A percentile compares a stretch with the other conserved stretches of the same genome.
Conservation (phyloP, 768 basidiomycete species). For the Epithele typhae region DNA sequence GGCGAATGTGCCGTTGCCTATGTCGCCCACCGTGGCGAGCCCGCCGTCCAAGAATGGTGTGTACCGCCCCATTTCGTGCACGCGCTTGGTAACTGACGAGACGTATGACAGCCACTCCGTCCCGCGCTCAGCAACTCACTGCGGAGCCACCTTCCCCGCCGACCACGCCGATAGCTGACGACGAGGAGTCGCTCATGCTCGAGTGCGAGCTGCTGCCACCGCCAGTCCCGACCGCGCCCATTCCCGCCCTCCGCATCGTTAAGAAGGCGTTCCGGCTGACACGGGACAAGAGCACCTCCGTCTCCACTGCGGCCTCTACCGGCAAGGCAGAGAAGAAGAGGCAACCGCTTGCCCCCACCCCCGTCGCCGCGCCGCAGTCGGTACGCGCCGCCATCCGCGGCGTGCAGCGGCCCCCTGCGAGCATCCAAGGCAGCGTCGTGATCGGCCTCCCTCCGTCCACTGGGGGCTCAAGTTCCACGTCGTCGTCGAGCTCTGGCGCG, state of each 20-base stretch:
- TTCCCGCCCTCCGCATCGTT: conserved; percentile 26
- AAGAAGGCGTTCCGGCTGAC: conserved; percentile 26
- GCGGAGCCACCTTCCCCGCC: conserved; percentile 8
- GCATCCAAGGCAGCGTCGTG: conserved; percentile 7
- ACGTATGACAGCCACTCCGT: neutral
- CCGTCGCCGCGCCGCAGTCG: neutral
- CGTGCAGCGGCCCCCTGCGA: conserved; percentile 26
- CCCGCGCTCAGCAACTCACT: neutral
- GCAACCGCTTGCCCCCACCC: neutral
- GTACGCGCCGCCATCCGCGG: conserved; percentile 20
- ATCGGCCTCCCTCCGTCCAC: conserved; percentile 10
- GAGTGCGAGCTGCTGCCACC: conserved; percentile 6
- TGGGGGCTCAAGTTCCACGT: neutral
- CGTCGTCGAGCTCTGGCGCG: conserved; percentile 7
- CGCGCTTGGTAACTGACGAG: neutral
- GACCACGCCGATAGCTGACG: conserved; percentile 6
- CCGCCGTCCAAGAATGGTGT: conserved; percentile 6
- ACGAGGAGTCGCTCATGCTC: conserved; percentile 9
- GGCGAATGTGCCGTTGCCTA: conserved; percentile 4
- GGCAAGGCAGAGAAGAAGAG: neutral
- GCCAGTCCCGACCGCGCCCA: conserved; percentile 15
- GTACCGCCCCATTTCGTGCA: too few species aligned
- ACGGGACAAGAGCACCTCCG: conserved; percentile 2
- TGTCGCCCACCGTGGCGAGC: conserved; percentile 3
- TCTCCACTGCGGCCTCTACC: neutral